Evolutionary conservation across 331 rosid genomes (phyloP).

Genomic region (Malus hybrid): DNA sequence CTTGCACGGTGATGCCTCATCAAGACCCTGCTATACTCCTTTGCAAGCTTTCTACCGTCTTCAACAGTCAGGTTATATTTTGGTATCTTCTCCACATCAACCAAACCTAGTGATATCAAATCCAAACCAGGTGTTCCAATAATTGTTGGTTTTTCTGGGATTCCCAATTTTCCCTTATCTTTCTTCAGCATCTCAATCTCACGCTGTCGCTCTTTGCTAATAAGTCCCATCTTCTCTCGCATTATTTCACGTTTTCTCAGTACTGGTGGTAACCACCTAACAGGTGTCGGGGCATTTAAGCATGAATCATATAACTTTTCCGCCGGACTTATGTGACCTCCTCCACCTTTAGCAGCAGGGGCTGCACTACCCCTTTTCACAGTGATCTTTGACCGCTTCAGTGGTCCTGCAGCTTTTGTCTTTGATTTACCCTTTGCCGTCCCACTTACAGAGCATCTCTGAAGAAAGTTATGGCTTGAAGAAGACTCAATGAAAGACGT

Average conservation of each 20-base stretch:
- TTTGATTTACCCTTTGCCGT: constrained; percentile 84
- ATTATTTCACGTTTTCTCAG: constrained; percentile 56
- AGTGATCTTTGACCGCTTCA: constrained; percentile 57
- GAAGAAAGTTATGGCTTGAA: constrained; percentile 41
- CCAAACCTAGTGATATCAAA: constrained; percentile 59
- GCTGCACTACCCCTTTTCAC: constrained; percentile 36
- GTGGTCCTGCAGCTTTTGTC: constrained; percentile 38
- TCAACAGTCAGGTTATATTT: constrained; percentile 65
- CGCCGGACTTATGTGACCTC: constrained; percentile 41
- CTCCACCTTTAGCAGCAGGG: constrained; percentile 1
- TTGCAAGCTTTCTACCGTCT: constrained; percentile 76
- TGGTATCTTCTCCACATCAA: constrained; percentile 71
- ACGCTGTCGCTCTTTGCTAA: constrained; percentile 77
- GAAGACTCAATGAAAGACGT: constrained; percentile 18
- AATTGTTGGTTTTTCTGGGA: constrained; percentile 52
- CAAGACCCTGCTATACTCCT: constrained; percentile 84
- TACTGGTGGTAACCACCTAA: constrained; percentile 41
- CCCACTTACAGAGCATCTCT: constrained; percentile 62
- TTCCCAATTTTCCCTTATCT: constrained; percentile 25
- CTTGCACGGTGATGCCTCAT: constrained; percentile 77
- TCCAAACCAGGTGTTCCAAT: constrained; percentile 87
- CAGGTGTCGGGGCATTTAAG: constrained; percentile 80
- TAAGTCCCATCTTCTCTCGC: constrained; percentile 74
- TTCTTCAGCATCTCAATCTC: constrained; percentile 67
- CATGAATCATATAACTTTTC: constrained; percentile 50